Percentiles rank a stretch among this genome's conserved stretches.
Conservation (phyloP, 805 yeast genomes). For the Candida vartiovaarae region DNA sequence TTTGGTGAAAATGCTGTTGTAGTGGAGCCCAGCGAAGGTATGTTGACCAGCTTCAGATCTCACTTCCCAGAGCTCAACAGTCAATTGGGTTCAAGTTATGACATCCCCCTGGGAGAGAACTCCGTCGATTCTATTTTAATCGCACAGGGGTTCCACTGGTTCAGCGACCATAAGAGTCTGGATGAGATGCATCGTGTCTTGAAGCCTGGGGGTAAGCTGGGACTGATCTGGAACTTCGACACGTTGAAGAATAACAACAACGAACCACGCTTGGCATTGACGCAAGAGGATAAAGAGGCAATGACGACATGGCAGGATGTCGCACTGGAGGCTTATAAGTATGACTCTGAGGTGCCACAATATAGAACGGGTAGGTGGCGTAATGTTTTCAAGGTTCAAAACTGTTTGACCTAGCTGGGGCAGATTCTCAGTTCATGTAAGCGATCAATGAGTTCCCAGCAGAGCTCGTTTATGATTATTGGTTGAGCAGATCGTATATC, state of each 20-base stretch:
- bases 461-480: conserved; percentile 38
- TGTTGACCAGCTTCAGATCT: conserved; percentile 39
- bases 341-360: conserved; percentile 47
- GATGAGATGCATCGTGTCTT: conserved; percentile 45
- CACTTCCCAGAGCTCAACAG: conserved; percentile 39
- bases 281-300: not conserved
- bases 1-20: conserved; percentile 28
- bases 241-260: conserved; percentile 13
- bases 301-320: conserved; percentile 12
- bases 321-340: conserved; percentile 16
- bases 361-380: conserved; percentile 46
- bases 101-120: conserved; percentile 37
- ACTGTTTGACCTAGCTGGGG: conserved; percentile 27
- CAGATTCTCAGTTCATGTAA: conserved; percentile 27
- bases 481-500: conserved; percentile 51
- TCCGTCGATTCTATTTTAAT: conserved; percentile 43
- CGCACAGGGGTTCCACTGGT: conserved; percentile 67
- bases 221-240: conserved; percentile 56
- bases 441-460: conserved; percentile 26
- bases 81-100: conserved; percentile 36
- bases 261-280: conserved; percentile 1
- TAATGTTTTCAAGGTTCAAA: conserved; percentile 25
- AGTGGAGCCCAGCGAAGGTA: conserved; percentile 53
- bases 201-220: conserved; percentile 42
- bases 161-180: conserved; percentile 41